Percentiles rank a stretch among this genome's conserved stretches.
Conservation (phyloP, 2,329 filamentous ascomycete genomes). For the Phaeosphaeria sp. region DNA sequence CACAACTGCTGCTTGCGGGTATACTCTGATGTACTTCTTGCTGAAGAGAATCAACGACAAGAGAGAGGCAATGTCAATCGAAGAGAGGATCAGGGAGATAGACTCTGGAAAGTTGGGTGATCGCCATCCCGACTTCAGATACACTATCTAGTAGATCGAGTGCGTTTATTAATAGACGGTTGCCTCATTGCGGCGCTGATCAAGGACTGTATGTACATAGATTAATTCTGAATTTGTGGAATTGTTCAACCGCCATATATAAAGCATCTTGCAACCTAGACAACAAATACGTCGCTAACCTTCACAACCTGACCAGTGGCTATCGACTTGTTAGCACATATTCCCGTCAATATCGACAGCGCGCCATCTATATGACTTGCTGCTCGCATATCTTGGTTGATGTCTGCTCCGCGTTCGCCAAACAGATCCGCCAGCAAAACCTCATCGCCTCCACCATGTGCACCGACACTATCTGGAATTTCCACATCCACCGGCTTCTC, state of each 20-base stretch:
- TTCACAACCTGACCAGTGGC: slow-evolving; percentile 63
- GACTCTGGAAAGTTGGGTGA: background rate
- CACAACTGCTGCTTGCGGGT: background rate
- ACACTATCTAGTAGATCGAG: background rate
- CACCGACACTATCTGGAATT: slow-evolving; percentile 60
- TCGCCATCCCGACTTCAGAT: background rate
- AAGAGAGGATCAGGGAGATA: background rate
- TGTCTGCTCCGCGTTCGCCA: slow-evolving; percentile 59
- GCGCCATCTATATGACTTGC: slow-evolving; percentile 67
- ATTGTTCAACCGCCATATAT: background rate
- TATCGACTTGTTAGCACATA: slow-evolving; percentile 66
- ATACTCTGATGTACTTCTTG: background rate
- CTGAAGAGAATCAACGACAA: background rate
- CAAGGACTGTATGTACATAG: background rate
- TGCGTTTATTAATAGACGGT: background rate
- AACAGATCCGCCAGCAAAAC: slow-evolving; percentile 66
- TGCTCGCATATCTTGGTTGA: slow-evolving; percentile 56
- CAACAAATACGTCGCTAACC: slow-evolving; percentile 57
- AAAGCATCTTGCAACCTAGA: slow-evolving; percentile 4
- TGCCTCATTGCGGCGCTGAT: background rate
- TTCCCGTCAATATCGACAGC: slow-evolving; percentile 65
- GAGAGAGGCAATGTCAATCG: background rate
- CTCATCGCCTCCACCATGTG: slow-evolving; percentile 67
- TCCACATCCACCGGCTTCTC: slow-evolving; percentile 64
- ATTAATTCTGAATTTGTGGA: background rate